phyloP scores from a whole-genome alignment of 2,329 filamentous ascomycete species.

The Trichoderma simmonsii region DNA sequence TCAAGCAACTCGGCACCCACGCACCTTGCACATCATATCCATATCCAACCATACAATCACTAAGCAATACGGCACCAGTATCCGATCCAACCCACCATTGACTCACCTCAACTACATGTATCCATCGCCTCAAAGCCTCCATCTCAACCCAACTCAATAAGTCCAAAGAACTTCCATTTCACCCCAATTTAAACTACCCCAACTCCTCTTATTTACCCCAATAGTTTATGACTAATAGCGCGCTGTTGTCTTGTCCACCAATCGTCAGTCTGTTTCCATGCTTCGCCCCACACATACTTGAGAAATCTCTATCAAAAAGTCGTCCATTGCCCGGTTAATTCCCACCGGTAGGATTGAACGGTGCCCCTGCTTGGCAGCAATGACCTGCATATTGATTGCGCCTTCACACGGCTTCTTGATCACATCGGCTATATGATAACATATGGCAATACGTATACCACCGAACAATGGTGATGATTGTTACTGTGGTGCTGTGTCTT shows the following conservation, averaged over 20 bases:
- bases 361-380: constrained; percentile 1
- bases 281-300: neutral
- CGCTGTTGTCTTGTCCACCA: neutral
- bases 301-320: neutral
- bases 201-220: neutral
- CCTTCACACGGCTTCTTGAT: neutral
- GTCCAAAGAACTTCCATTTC: neutral
- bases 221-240: neutral
- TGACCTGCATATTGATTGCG: neutral
- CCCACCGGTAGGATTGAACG: neutral
- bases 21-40: neutral
- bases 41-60: neutral
- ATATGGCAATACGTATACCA: neutral
- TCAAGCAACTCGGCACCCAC: neutral
- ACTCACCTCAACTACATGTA: neutral
- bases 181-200: neutral
- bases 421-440: neutral
- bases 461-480: neutral
- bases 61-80: neutral
- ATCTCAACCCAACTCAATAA: neutral
- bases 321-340: constrained; percentile 5
- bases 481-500: neutral
- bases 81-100: neutral
- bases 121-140: neutral
- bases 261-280: neutral